phyloP scores from a whole-genome alignment of 1,284 basidiomycete species.

The Tausonia pullulans region DNA sequence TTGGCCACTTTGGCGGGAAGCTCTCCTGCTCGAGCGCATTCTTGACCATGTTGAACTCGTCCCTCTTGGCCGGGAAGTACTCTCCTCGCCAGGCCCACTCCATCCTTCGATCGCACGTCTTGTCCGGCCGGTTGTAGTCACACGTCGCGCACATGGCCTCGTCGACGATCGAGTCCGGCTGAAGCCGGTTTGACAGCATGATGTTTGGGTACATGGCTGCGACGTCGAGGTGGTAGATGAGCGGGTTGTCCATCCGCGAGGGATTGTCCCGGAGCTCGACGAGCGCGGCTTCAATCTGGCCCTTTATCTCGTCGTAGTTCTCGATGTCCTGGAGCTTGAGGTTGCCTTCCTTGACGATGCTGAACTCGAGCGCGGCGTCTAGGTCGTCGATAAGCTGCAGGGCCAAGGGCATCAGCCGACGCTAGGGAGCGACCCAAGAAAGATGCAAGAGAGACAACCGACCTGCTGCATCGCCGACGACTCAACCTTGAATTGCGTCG shows the following conservation, averaged over 20 bases:
- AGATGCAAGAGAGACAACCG: conserved; percentile 17
- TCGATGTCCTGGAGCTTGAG: conserved; percentile 70
- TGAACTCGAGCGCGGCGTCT: conserved; percentile 82
- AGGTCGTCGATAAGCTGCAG: conserved; percentile 82
- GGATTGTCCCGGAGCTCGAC: conserved; percentile 89
- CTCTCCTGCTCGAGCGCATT: conserved; percentile 90
- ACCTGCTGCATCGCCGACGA: conserved; percentile 79
- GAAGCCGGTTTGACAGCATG: conserved; percentile 98
- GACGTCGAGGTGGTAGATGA: conserved; percentile 98
- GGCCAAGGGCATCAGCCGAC: not conserved
- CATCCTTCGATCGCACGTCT: conserved; percentile 84
- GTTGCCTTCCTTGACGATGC: conserved; percentile 78
- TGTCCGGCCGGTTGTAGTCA: conserved; percentile 94
- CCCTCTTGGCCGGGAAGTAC: conserved; percentile 93
- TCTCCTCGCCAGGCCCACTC: conserved; percentile 99
- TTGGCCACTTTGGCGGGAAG: conserved; percentile 72
- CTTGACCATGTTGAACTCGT: conserved; percentile 99
- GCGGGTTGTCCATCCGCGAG: conserved; percentile 73
- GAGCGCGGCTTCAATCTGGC: conserved; percentile 62
- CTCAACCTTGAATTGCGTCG: conserved; percentile 89
- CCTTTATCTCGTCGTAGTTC: conserved; percentile 91
- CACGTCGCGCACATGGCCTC: conserved; percentile 96
- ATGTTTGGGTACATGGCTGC: conserved; percentile 99
- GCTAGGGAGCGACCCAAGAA: conserved; percentile 7
- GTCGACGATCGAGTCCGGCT: conserved; percentile 95